These are phyloP conservation scores for Wickerhamomyces hampshirensis DNA, from an alignment of 805 yeast genomes.

Conservation along the genomic window DNA sequence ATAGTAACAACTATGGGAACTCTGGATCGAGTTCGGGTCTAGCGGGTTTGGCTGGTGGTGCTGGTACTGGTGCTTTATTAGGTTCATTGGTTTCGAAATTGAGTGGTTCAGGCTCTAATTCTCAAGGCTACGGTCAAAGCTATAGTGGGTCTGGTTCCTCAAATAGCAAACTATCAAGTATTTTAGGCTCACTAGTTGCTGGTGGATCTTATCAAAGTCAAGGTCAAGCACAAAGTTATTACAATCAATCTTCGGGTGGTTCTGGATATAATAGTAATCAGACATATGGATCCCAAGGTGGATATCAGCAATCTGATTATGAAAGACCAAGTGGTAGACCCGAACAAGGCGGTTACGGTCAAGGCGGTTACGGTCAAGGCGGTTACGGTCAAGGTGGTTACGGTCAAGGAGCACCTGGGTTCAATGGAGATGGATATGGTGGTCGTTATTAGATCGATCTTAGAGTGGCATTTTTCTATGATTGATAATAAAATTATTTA, in stretches of 20 bases:
- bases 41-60: slow-evolving; percentile 8
- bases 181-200: background rate
- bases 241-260: background rate
- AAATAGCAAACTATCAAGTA: background rate
- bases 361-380: background rate
- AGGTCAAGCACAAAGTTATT: slow-evolving; percentile 1
- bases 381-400: slow-evolving; percentile 1
- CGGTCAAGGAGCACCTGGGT: slow-evolving; percentile 1
- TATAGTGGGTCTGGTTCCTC: slow-evolving; percentile 1
- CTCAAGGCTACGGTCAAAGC: slow-evolving; percentile 3
- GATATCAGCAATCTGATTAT: slow-evolving; percentile 1
- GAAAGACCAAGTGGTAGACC: slow-evolving; percentile 2
- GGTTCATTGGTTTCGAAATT: background rate
- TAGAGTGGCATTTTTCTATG: background rate
- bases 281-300: slow-evolving; percentile 1
- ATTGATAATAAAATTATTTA: no score
- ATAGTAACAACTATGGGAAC: background rate
- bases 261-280: slow-evolving; percentile 1
- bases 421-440: slow-evolving; percentile 1
- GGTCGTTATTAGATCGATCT: slow-evolving; percentile 1
- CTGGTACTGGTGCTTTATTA: slow-evolving; percentile 3
- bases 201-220: slow-evolving; percentile 2
- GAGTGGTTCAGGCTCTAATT: background rate
- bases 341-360: slow-evolving; percentile 2
- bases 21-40: slow-evolving; percentile 3